Evolutionary conservation across 2,329 filamentous ascomycete species (phyloP).

Genomic region (Diplodia scrobiculata): DNA sequence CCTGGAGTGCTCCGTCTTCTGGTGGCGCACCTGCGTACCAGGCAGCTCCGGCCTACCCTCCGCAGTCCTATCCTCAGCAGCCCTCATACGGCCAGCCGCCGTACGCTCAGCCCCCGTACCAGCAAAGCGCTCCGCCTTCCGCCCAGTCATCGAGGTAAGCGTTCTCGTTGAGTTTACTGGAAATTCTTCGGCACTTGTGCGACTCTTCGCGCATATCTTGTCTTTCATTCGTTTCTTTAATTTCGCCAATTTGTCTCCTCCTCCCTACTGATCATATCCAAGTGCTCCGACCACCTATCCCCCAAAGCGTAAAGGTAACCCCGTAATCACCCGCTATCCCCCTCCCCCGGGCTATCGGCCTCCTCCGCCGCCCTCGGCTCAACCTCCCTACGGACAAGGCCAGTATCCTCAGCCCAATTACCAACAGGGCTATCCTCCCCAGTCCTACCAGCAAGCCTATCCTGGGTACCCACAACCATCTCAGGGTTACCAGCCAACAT

Average conservation of each 20-base stretch:
- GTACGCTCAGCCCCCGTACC: conserved; percentile 37
- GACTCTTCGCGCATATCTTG: conserved; percentile 20
- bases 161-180: conserved; percentile 15
- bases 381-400: conserved; percentile 26
- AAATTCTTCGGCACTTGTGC: conserved; percentile 10
- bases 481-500: conserved; percentile 33
- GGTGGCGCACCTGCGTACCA: conserved; percentile 40
- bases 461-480: conserved; percentile 32
- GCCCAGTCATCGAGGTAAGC: conserved; percentile 42
- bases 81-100: conserved; percentile 30
- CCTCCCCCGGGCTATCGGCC: conserved; percentile 53
- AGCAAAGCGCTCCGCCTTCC: conserved; percentile 35
- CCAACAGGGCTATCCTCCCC: conserved; percentile 34
- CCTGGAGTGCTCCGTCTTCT: conserved; percentile 42
- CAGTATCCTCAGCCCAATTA: conserved; percentile 36
- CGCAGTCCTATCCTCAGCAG: conserved; percentile 32
- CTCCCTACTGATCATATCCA: conserved; percentile 23
- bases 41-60: conserved; percentile 37
- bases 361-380: conserved; percentile 32
- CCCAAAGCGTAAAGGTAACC: conserved; percentile 52
- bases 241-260: conserved; percentile 21
- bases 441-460: conserved; percentile 36
- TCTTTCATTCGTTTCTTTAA: neutral
- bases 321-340: conserved; percentile 54
- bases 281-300: conserved; percentile 36